These are phyloP conservation scores for Candida morakotiae DNA, from an alignment of 805 yeast genomes.

Conservation along the genomic window DNA sequence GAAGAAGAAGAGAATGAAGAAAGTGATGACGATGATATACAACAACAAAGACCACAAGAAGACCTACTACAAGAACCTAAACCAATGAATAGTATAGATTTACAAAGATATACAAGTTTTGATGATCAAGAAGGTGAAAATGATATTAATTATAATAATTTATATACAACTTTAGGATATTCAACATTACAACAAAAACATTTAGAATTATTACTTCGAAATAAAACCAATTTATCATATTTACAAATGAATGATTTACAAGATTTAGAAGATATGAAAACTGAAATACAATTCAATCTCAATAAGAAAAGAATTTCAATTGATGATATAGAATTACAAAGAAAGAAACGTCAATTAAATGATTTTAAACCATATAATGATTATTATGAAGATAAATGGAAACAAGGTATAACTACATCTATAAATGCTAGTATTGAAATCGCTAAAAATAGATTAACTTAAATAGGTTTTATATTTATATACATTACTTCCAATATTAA, in stretches of 20 bases:
- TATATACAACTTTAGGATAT: slow-evolving; percentile 39
- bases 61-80: not conserved
- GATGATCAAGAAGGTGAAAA: slow-evolving; percentile 10
- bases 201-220: slow-evolving; percentile 29
- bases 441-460: slow-evolving; percentile 9
- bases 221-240: slow-evolving; percentile 35
- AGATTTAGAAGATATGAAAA: slow-evolving; percentile 20
- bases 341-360: slow-evolving; percentile 41
- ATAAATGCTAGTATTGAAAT: slow-evolving; percentile 34
- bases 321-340: slow-evolving; percentile 36
- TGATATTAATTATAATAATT: slow-evolving; percentile 9
- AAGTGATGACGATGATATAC: slow-evolving; percentile 16
- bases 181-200: slow-evolving; percentile 36
- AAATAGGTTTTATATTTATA: slow-evolving; percentile 1
- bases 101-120: slow-evolving; percentile 24
- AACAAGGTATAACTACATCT: slow-evolving; percentile 38
- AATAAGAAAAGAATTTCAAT: slow-evolving; percentile 37
- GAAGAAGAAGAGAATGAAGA: slow-evolving; percentile 18
- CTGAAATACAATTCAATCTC: slow-evolving; percentile 17
- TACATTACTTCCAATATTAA: slow-evolving; percentile 1
- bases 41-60: no score
- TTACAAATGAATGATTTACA: slow-evolving; percentile 28
- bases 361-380: slow-evolving; percentile 42
- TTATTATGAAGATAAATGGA: slow-evolving; percentile 48
- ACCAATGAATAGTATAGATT: slow-evolving; percentile 28